These are phyloP conservation scores for Pugionium cornutum DNA, from an alignment of 345 rosid genomes.

Conservation along the genomic window DNA sequence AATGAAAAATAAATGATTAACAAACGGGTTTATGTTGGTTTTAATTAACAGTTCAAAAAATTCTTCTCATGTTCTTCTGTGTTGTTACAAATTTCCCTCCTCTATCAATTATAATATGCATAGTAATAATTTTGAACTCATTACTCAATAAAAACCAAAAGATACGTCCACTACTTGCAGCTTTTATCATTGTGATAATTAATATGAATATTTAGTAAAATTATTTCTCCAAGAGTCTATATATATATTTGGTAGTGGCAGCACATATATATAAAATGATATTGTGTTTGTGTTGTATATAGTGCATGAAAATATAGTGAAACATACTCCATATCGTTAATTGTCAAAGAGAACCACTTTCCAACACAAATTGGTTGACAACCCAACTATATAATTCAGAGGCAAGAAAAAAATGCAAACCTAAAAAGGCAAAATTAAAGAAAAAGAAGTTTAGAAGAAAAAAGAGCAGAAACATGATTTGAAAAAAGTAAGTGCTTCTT, in stretches of 20 bases:
- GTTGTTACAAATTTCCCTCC: neutral
- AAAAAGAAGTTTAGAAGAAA: slow-evolving; percentile 5
- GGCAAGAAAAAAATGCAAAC: slow-evolving; percentile 30
- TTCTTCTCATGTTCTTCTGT: too few species aligned
- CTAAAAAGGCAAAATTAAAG: slow-evolving; percentile 24
- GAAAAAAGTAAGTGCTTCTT: slow-evolving; percentile 36
- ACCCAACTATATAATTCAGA: slow-evolving; percentile 39
- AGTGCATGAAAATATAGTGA: slow-evolving; percentile 21
- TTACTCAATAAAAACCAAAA: neutral
- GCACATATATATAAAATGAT: neutral
- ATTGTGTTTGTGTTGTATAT: too few species aligned
- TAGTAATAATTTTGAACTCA: neutral
- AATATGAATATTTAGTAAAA: neutral
- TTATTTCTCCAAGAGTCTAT: neutral
- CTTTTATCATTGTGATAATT: neutral
- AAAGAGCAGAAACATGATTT: slow-evolving; percentile 33
- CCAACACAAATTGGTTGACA: slow-evolving; percentile 35
- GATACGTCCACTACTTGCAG: neutral
- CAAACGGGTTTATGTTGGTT: too few species aligned
- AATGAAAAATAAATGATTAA: too few species aligned
- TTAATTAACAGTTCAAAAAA: too few species aligned
- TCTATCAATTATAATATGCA: neutral
- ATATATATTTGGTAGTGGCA: neutral
- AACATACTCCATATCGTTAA: neutral
- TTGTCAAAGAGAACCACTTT: neutral